Evolutionary conservation across 1,139 yeast genomes (phyloP), one percentile per base, ranked within the genome.

Genomic region (Debaryomyces fabryi): DNA sequence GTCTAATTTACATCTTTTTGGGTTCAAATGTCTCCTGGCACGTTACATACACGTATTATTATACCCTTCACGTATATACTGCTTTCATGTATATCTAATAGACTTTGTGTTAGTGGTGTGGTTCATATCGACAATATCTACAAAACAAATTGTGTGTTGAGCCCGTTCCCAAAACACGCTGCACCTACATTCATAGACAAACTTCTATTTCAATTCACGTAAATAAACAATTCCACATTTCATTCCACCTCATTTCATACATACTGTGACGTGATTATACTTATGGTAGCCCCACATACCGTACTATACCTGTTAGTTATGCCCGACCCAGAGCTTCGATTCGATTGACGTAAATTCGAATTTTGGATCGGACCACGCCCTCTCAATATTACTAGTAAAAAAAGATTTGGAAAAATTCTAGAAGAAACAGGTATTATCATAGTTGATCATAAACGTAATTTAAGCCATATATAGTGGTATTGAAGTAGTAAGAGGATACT

Each of bases 321-420:
- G 13, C 7, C 7, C 15, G 4, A 32, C 8, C 10, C 8, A 15
- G 20, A 32, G 5, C 20, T 32, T 32, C 21, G 20, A 32, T 32
- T 10, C 15, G 41, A 27, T 6, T 35, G 4, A 27, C 27, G 29
- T 27, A 15, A 16, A 15, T 18, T 15, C 30, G 15, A 18, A 4
- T 40, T 40, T 40, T 40, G 43, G 23, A 27, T 40, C 43, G 24
- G 37, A 40, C 43, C 43, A 40, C 43, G 43, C 43, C 43, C 18
- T 18, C 33, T 40, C 35, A 29, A 25, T 25, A 16, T 18, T 27
- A 27, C 5, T 21, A n/a, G 2, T 10, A 25, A 15, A 35, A 35
- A 35, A 35, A 34, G 37, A 34, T 34, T 20, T 20, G 25, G 25
- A 35, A 35, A 35, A 35, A 10, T 35, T 21, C 38, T 20, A 35